Evolutionary conservation across 2,329 filamentous ascomycete species (phyloP).

Genomic region (Penicillium freii): DNA sequence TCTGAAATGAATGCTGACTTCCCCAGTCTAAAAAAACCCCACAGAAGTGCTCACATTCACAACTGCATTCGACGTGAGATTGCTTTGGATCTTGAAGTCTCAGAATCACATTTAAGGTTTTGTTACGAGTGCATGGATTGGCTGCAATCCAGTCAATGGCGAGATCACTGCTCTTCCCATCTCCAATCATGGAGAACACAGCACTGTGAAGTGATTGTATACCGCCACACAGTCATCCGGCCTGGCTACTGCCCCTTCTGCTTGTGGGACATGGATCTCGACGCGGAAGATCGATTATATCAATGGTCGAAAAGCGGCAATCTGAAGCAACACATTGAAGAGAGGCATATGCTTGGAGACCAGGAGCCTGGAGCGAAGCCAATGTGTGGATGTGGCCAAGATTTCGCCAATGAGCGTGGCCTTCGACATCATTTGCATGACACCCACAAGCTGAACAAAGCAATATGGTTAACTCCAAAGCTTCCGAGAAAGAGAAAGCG

Average conservation of each 20-base stretch:
- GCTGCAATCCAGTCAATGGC: constrained; percentile 10
- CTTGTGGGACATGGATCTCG: constrained; percentile 8
- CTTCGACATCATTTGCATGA: no score
- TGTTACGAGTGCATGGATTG: constrained; percentile 20
- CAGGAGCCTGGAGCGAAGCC: no score
- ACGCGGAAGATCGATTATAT: constrained; percentile 1
- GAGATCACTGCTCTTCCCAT: constrained; percentile 12
- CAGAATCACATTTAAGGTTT: constrained; percentile 12
- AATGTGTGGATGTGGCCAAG: no score
- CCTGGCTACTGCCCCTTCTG: constrained; percentile 16
- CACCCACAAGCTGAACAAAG: no score
- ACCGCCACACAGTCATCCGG: constrained; percentile 14
- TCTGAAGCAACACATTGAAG: no score
- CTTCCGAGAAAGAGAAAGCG: no score
- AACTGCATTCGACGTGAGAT: constrained; percentile 14
- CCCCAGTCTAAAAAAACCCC: constrained; percentile 11
- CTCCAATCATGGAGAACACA: constrained; percentile 13
- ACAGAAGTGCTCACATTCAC: constrained; percentile 19
- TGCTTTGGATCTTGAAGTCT: constrained; percentile 8
- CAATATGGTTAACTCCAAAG: no score
- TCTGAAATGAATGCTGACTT: constrained; percentile 9
- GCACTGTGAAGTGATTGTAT: constrained; percentile 17
- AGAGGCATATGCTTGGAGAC: no score
- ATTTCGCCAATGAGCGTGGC: no score
- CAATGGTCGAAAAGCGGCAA: no score